phyloP scores from a whole-genome alignment of 139 green algal species.

The Ettlia oleoabundans region DNA sequence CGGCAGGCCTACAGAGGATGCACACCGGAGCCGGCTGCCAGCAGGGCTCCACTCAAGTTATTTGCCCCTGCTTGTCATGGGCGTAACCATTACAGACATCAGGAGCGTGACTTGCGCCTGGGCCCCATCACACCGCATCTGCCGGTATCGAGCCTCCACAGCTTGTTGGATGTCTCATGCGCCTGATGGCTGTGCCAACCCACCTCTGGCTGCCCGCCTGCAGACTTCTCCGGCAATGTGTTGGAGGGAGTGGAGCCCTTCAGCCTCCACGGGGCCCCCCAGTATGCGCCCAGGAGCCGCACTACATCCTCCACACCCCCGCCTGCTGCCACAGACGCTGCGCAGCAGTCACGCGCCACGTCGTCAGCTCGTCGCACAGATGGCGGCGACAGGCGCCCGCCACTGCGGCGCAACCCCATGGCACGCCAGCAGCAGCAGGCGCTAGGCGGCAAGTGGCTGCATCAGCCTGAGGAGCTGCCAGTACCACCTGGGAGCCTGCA shows the following conservation, averaged over 20 bases:
- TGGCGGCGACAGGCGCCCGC: not conserved
- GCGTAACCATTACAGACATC: not conserved
- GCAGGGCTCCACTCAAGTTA: not conserved
- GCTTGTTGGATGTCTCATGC: not conserved
- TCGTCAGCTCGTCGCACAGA: not conserved
- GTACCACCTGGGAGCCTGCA: not conserved
- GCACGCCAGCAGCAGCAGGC: slow-evolving; percentile 3
- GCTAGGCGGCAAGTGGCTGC: not conserved
- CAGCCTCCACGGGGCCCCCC: not conserved
- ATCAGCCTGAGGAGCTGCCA: not conserved
- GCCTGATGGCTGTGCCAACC: no score
- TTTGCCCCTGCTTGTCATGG: not conserved
- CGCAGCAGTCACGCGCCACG: not conserved
- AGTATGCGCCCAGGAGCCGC: not conserved
- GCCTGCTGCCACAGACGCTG: not conserved
- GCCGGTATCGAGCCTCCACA: not conserved
- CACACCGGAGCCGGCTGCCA: not conserved
- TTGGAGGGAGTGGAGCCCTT: slow-evolving; percentile 5
- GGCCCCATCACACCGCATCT: not conserved
- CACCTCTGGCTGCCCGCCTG: no score
- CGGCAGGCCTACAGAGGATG: not conserved
- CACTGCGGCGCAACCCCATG: slow-evolving; percentile 22
- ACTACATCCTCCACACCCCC: not conserved
- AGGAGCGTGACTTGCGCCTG: no score
- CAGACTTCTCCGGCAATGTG: slow-evolving; percentile 30